Base-by-base conservation (phyloP, 1,284 basidiomycete species). In the Hymenochaete sp. region DNA sequence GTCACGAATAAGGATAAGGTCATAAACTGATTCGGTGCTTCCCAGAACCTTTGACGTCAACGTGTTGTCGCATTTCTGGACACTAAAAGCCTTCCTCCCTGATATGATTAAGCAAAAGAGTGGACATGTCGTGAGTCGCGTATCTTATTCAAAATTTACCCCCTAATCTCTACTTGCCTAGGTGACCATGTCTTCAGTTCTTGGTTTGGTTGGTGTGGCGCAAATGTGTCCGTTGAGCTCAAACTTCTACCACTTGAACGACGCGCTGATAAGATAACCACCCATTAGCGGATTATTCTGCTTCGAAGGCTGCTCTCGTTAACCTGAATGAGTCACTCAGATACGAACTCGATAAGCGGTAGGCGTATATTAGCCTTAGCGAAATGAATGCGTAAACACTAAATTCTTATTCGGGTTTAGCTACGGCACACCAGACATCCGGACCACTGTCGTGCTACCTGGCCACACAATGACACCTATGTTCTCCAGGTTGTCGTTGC, bases 21-120 rank as follows among this genome's bases (percentile, higher is more conserved):
- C n/a, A n/a, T n/a, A n/a, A n/a, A n/a, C n/a, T n/a, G n/a, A n/a
- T n/a, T n/a, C n/a, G n/a, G 31, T 16, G 55, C 31, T 49, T 41
- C 18, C 0, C 55, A 96, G 93, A 56, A 93, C 93, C 0, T 89
- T 98, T 57, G 78, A 78, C 21, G 85, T 92, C 45, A 98, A 98
- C 59, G 81, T 85, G 1, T 64, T 96, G 0, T 76, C 88, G 2
- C 89, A 93, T 58, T 97, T 90, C 61, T 96, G 88, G 82, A 83
- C 80, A 3, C 62, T 95, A 35, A 92, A 93, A 58, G 85, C 86
- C 1, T 96, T 98, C 71, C 71, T 98, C n/a, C 95, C 95, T 1
- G 73, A 72, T 29, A 87, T 98, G 82, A 72, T 98, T 39, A 75
- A 76, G 54, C 66, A 67, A 25, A 83, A 85, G 36, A 63, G 64